Evolutionary conservation across 805 yeast genomes (phyloP).

Genomic region (Lipomyces lipofer): DNA sequence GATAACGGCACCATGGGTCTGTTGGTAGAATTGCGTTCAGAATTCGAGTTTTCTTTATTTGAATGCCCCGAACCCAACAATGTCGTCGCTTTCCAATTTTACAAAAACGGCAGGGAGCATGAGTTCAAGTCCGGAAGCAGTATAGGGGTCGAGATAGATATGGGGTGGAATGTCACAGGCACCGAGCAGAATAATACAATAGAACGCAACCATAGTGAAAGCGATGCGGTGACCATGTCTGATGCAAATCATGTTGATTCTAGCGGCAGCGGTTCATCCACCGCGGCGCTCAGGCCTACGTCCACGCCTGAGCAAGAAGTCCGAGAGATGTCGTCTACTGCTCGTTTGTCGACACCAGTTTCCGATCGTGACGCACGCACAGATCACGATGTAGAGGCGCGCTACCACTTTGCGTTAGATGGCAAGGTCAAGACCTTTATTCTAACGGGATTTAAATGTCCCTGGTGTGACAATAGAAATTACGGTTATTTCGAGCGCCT

Average conservation of each 20-base stretch:
- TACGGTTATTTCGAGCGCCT: conserved; percentile 14
- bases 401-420: conserved; percentile 22
- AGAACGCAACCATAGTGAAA: background rate
- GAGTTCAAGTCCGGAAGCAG: conserved; percentile 12
- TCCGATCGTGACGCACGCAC: conserved; percentile 5
- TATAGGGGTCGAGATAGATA: conserved; percentile 22
- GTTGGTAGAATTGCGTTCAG: background rate
- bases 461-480: conserved; percentile 22
- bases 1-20: conserved; percentile 1
- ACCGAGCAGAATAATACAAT: background rate
- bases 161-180: conserved; percentile 22
- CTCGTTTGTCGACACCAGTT: conserved; percentile 13
- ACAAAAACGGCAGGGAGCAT: conserved; percentile 5
- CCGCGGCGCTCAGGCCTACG: no score
- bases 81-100: conserved; percentile 11
- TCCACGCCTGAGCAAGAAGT: no score
- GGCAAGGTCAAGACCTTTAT: conserved; percentile 20
- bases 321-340: background rate
- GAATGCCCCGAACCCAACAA: conserved; percentile 20
- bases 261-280: background rate
- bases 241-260: background rate
- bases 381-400: conserved; percentile 12
- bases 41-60: conserved; percentile 12
- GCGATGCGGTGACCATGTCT: background rate
- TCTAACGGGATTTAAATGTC: conserved; percentile 23